phyloP scores from a whole-genome alignment of 2,329 filamentous ascomycete genomes.

The Apiospora arundinis region DNA sequence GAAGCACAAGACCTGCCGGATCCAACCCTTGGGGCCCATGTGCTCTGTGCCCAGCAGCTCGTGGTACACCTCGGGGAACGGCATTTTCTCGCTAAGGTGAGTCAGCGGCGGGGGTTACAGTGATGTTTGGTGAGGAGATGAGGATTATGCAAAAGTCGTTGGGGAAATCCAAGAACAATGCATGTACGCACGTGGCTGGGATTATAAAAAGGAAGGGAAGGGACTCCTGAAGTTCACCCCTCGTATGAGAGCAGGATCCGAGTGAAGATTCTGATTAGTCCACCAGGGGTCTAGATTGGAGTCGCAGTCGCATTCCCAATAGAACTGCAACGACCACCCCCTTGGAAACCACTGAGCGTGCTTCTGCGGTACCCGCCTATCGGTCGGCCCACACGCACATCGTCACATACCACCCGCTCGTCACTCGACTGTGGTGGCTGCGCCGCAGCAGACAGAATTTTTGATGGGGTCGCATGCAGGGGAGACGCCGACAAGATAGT shows the following conservation, averaged over 20 bases:
- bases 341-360: too few species aligned
- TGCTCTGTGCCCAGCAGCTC: constrained; percentile 23
- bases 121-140: background rate
- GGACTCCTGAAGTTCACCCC: background rate
- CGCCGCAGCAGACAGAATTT: background rate
- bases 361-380: background rate
- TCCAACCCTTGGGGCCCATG: constrained; percentile 26
- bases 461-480: background rate
- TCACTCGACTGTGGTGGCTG: background rate
- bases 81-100: background rate
- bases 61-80: background rate
- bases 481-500: background rate
- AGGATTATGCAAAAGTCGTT: background rate
- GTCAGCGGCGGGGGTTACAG: background rate
- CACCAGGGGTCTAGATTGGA: too few species aligned
- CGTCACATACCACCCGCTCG: background rate
- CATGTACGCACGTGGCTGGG: background rate
- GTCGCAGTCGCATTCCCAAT: too few species aligned
- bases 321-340: too few species aligned
- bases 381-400: background rate
- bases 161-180: background rate
- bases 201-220: background rate
- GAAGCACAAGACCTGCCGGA: constrained; percentile 21
- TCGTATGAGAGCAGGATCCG: background rate
- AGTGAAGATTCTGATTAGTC: background rate